Evolutionary conservation across 345 rosid species (phyloP).

Genomic region (Clausena lansium): DNA sequence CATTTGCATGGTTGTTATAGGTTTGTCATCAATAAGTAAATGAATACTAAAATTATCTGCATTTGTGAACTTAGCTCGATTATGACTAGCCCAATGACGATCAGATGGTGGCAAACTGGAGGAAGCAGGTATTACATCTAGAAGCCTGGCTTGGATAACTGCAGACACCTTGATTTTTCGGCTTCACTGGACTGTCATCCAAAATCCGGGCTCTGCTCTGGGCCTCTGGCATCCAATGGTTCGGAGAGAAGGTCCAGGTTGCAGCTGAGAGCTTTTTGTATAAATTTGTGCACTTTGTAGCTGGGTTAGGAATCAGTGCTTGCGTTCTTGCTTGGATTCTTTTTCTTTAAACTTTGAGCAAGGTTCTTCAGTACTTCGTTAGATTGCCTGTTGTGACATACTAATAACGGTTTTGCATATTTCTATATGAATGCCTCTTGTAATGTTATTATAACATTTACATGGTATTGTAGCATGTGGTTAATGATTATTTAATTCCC

Average conservation of each 20-base stretch:
- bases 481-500: too few species aligned
- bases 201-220: too few species aligned
- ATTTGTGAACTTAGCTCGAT: background rate
- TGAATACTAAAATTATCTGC: background rate
- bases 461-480: too few species aligned
- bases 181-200: background rate
- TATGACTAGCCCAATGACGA: too few species aligned
- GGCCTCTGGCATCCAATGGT: background rate
- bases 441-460: too few species aligned
- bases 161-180: background rate
- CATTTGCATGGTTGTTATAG: background rate
- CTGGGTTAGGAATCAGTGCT: background rate
- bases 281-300: background rate
- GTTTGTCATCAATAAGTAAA: background rate
- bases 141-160: background rate
- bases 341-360: background rate
- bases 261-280: background rate
- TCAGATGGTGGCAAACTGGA: background rate
- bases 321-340: background rate
- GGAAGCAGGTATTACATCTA: background rate
- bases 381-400: background rate
- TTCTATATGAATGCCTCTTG: background rate
- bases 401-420: background rate
- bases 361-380: background rate
- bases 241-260: background rate